These are phyloP conservation scores for Fusarium palustre DNA, from an alignment of 2,329 filamentous ascomycete genomes.

Conservation along the genomic window DNA sequence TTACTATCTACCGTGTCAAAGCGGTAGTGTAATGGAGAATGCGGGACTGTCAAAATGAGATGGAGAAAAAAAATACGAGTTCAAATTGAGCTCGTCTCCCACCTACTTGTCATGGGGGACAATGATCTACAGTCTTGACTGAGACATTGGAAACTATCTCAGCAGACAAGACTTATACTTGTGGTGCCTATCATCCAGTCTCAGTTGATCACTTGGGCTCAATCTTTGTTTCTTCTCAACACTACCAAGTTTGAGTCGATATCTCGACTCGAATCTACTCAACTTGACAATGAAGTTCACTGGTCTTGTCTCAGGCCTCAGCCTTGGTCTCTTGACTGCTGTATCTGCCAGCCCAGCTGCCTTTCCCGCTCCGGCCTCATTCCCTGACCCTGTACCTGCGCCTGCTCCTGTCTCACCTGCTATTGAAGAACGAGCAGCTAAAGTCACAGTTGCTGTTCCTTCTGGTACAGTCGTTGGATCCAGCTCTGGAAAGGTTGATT, in stretches of 20 bases:
- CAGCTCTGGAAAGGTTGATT: constrained; percentile 65
- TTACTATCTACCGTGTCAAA: background rate
- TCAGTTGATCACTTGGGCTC: background rate
- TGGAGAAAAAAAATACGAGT: constrained; percentile 4
- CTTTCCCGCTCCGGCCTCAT: constrained; percentile 23
- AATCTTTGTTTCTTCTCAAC: constrained; percentile 13
- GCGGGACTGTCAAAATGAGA: background rate
- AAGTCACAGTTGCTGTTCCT: constrained; percentile 65
- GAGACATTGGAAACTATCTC: constrained; percentile 20
- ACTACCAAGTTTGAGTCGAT: background rate
- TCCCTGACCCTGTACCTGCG: background rate
- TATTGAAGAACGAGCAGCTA: constrained; percentile 58
- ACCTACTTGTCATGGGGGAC: background rate
- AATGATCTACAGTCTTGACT: constrained; percentile 13
- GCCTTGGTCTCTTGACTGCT: constrained; percentile 28
- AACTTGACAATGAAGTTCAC: constrained; percentile 36
- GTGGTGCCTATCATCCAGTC: background rate
- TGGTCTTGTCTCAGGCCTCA: constrained; percentile 24
- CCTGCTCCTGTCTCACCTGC: constrained; percentile 7
- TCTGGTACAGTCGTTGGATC: constrained; percentile 68
- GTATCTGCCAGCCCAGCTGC: constrained; percentile 39
- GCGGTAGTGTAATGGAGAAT: background rate
- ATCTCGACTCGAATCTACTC: background rate
- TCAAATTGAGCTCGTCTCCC: constrained; percentile 43
- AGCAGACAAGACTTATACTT: background rate